A percentile compares a stretch with the other conserved stretches of the same genome.
phyloP scores from a whole-genome alignment of 139 green algal genomes.

The Micromonas pusilla region DNA sequence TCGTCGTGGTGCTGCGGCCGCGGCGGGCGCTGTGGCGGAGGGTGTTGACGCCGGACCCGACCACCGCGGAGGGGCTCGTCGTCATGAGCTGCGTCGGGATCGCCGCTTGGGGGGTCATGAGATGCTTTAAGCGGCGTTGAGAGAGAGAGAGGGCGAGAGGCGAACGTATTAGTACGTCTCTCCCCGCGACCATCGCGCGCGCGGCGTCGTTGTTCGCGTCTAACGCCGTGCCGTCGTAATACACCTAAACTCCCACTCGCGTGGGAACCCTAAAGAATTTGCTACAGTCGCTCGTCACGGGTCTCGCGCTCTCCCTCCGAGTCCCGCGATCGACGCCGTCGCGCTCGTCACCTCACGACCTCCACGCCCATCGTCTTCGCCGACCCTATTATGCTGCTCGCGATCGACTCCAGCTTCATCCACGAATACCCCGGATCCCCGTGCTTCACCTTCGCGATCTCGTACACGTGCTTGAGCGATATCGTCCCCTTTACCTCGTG shows the following conservation, averaged over 20 bases:
- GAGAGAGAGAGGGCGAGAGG: too few species aligned
- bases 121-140: too few species aligned
- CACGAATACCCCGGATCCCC: slow-evolving; percentile 52
- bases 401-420: slow-evolving; percentile 63
- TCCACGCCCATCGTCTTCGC: slow-evolving; percentile 83
- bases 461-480: slow-evolving; percentile 85
- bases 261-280: too few species aligned
- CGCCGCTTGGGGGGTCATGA: too few species aligned
- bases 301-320: too few species aligned
- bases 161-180: too few species aligned
- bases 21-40: slow-evolving; percentile 1
- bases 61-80: neutral
- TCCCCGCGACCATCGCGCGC: too few species aligned
- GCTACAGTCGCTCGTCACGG: too few species aligned
- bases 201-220: too few species aligned
- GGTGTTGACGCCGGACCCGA: neutral
- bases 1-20: slow-evolving; percentile 1
- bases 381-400: slow-evolving; percentile 64
- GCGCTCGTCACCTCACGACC: slow-evolving; percentile 58
- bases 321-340: too few species aligned
- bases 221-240: too few species aligned
- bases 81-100: neutral
- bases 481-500: slow-evolving; percentile 67
- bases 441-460: slow-evolving; percentile 84
- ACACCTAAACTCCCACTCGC: too few species aligned